These are phyloP conservation scores for Thermomyces lanuginosus DNA, from an alignment of 2,329 filamentous ascomycete genomes.

Conservation along the genomic window DNA sequence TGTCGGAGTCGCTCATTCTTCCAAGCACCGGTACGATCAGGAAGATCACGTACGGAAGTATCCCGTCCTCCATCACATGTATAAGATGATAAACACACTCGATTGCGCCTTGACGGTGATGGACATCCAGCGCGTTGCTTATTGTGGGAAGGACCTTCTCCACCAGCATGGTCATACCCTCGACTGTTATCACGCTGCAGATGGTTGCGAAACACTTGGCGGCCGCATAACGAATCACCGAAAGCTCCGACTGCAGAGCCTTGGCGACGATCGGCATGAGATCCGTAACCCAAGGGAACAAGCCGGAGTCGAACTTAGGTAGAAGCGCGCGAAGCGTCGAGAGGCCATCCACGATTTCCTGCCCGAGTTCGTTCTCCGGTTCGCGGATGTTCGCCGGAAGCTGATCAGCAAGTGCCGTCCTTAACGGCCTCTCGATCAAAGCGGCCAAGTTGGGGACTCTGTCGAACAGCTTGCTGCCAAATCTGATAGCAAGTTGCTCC, in stretches of 20 bases:
- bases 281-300: slow-evolving; percentile 66
- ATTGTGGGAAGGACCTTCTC: slow-evolving; percentile 85
- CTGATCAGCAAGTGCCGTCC: slow-evolving; percentile 53
- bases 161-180: slow-evolving; percentile 90
- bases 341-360: slow-evolving; percentile 85
- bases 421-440: slow-evolving; percentile 69
- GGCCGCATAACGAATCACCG: slow-evolving; percentile 88
- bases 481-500: slow-evolving; percentile 67
- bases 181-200: slow-evolving; percentile 87
- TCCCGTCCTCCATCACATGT: slow-evolving; percentile 91
- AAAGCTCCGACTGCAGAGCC: slow-evolving; percentile 71
- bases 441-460: slow-evolving; percentile 66
- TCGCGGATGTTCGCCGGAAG: slow-evolving; percentile 59
- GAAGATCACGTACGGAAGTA: slow-evolving; percentile 96
- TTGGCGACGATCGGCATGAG: slow-evolving; percentile 75
- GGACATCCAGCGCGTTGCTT: slow-evolving; percentile 74
- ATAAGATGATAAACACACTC: slow-evolving; percentile 95
- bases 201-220: slow-evolving; percentile 95
- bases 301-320: slow-evolving; percentile 63
- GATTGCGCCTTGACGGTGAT: slow-evolving; percentile 80
- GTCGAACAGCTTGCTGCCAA: slow-evolving; percentile 61
- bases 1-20: slow-evolving; percentile 96
- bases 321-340: slow-evolving; percentile 82
- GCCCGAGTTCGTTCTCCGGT: slow-evolving; percentile 59
- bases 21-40: slow-evolving; percentile 92